Base-by-base conservation (phyloP, 768 basidiomycete genomes). In the Agrocybe praecox region DNA sequence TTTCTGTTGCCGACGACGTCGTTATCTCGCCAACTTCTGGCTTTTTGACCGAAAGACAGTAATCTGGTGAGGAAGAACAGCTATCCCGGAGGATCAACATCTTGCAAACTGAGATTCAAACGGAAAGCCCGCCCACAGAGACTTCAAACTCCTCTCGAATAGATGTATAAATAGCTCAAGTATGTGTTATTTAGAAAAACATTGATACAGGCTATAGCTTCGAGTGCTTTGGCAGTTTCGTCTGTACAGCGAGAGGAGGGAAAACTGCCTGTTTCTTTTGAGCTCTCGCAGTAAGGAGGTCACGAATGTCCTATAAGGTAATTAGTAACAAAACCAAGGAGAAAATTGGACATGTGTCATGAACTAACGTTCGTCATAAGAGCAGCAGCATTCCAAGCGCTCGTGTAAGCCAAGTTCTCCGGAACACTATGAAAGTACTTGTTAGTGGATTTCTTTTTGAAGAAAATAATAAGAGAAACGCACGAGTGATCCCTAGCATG, bases 401-500 rank as follows among this genome's bases (percentile, higher is more conserved):
- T 73, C 1, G 78, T 79, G 51, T 80, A 80, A 5, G 69, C 72
- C 52, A 80, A 66, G 46, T 77, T 80, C 46, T 80, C 76, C 0
- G 68, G 46, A 10, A 79, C 76, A 36, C 76, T 80, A 1, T 46
- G 36, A 40, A 47, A 22, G 33, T 50, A 47, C 48, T 9, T 18
- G 53, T 6, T 1, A 17, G 10, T 24, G 10, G 15, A 26, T 33
- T 15, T 17, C 9, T 46, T 17, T 3, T 18, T 32, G 8, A 1
- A n/a, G 15, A 2, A 49, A 8, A 43, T 40, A 14, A 46, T 19
- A 17, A 19, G 12, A 7, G 46, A 19, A 22, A 24, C 52, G 12
- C 49, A 90, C 90, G 80, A 81, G 65, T 96, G 88, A 68, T 96
- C 93, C 55, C 90, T 70, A 6, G 92, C 79, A 72, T 96, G 92